Percentiles rank a stretch among this genome's conserved stretches.
These are phyloP conservation scores for Hirschfeldia incana DNA, from an alignment of 345 rosid genomes.

Conservation along the genomic window DNA sequence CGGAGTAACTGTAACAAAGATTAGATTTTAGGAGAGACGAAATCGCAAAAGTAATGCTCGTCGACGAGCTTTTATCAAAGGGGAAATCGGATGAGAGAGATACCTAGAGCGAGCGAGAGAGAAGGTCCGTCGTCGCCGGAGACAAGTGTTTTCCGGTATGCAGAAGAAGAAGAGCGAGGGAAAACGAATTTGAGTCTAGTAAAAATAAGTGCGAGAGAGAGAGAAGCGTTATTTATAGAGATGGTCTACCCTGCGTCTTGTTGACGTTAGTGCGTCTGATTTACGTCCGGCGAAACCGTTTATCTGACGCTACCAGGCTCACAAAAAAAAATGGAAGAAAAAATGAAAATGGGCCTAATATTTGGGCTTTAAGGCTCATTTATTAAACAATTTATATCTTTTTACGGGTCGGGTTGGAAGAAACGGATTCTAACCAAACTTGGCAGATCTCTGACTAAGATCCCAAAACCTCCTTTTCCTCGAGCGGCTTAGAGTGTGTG, in stretches of 20 bases:
- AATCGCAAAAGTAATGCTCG: background rate
- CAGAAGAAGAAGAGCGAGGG: background rate
- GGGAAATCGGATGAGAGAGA: background rate
- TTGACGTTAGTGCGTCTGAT: constrained; percentile 21
- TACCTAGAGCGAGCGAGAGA: constrained; percentile 12
- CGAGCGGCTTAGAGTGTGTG: constrained; percentile 23
- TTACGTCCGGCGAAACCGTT: constrained; percentile 31
- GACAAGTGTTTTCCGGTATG: constrained; percentile 8
- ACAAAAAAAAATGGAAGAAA: background rate
- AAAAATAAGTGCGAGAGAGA: background rate
- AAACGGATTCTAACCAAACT: constrained; percentile 10
- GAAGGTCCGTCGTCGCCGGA: constrained; percentile 18
- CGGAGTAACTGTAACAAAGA: background rate
- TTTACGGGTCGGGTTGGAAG: background rate
- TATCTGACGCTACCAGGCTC: constrained; percentile 13
- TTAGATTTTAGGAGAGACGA: background rate
- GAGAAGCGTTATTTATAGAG: background rate
- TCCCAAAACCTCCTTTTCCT: constrained; percentile 6
- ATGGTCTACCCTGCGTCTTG: background rate
- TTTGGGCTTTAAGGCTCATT: constrained; percentile 3
- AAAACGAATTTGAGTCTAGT: background rate
- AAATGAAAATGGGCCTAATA: background rate
- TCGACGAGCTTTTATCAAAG: background rate
- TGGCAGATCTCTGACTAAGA: constrained; percentile 5
- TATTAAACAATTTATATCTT: background rate